Evolutionary conservation across 2,329 filamentous ascomycete genomes (phyloP), one percentile per base, ranked within the genome.

Genomic region (Pseudonectria buxi): DNA sequence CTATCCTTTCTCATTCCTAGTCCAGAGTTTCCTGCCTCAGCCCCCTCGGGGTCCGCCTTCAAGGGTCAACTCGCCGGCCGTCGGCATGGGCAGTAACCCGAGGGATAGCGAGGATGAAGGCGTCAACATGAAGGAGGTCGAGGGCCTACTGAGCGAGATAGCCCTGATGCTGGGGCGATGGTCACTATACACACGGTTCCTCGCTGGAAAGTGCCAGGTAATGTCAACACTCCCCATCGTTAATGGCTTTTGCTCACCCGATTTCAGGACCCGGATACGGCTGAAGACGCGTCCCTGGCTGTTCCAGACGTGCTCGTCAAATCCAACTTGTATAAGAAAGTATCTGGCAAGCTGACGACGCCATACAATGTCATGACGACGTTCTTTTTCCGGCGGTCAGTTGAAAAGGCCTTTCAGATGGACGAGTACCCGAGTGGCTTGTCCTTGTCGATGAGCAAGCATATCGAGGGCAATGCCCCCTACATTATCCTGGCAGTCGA

Each of bases 331-430:
- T 74, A 77, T 50, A 80, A 76, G 44, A 96, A 96, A 58, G 74
- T 95, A 4, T 72, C 76, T 1, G 75, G 78, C 33, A 82, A 81
- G 40, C 73, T 98, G 1, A 72, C 81, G 10, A 74, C 75, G 2
- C 87, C 92, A 0, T 96, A 95, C 67, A 94, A 94, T 55, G 67
- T 76, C 39, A 89, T 98, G 82, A 88, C 87, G 3, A 92, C 83
- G 2, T 98, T 98, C 66, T 96, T 95, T 75, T 90, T 95, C 67
- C 82, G 94, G 6, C 78, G 92, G 32, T 95, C 89, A 0, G 89
- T 98, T 3, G 92, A 98, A 56, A 96, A 95, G 60, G 88, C 92
- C 1, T 98, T 98, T 61, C 90, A 98, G 58, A 69, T 98, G 30
- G 92, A 98, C 56, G 94, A 98, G 58, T 76, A 81, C 14, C 92